A percentile compares a stretch with the other conserved stretches of the same genome.
phyloP scores from a whole-genome alignment of 2,329 filamentous ascomycete species.

The Calonectria pauciramosa region DNA sequence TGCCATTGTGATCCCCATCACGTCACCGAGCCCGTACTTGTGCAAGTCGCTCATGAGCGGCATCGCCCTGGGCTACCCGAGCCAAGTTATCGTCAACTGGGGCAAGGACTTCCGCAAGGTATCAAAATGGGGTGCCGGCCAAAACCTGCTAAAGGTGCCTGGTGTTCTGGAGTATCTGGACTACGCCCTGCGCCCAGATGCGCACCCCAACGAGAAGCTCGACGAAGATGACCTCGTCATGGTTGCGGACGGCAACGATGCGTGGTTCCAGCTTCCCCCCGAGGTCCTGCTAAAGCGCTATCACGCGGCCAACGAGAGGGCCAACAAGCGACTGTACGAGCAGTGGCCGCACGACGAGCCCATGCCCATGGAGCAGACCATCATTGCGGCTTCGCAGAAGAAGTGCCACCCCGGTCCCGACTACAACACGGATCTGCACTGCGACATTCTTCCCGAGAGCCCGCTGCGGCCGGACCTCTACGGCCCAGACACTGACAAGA shows the following conservation, averaged over 20 bases:
- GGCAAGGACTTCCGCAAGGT: background rate
- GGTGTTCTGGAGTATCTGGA: slow-evolving; percentile 2
- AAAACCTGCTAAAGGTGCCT: background rate
- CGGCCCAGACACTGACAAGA: slow-evolving; percentile 34
- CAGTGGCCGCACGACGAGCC: background rate
- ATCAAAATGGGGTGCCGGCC: background rate
- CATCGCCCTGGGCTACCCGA: slow-evolving; percentile 13
- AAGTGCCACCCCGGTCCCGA: slow-evolving; percentile 29
- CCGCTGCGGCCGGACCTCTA: slow-evolving; percentile 35
- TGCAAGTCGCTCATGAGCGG: slow-evolving; percentile 16
- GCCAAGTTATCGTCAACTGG: slow-evolving; percentile 16
- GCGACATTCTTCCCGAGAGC: slow-evolving; percentile 34
- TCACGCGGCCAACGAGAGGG: background rate
- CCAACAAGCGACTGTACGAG: background rate
- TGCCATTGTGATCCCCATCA: background rate
- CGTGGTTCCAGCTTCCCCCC: slow-evolving; percentile 14
- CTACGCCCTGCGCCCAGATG: background rate
- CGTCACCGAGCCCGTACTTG: background rate
- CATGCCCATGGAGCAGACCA: slow-evolving; percentile 38
- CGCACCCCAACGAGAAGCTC: slow-evolving; percentile 6
- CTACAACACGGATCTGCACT: slow-evolving; percentile 30
- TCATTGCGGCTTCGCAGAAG: slow-evolving; percentile 35
- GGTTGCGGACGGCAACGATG: slow-evolving; percentile 7
- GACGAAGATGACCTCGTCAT: slow-evolving; percentile 3
- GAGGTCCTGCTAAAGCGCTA: slow-evolving; percentile 7